phyloP scores from a whole-genome alignment of 2,329 filamentous ascomycete species.

The Aspergillus intermedius region DNA sequence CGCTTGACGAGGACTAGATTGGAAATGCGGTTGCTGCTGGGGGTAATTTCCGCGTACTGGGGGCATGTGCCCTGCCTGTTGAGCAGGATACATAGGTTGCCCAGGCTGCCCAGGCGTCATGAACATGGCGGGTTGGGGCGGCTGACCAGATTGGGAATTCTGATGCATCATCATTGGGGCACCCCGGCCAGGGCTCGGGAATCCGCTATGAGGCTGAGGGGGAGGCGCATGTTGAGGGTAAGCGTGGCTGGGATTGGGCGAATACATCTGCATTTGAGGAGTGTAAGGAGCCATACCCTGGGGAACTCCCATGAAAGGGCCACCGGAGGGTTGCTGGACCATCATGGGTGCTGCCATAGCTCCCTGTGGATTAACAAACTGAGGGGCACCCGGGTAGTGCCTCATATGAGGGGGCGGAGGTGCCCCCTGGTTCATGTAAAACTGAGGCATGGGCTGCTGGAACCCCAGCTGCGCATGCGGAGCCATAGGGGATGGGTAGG shows the following conservation, averaged over 20 bases:
- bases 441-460: conserved; percentile 64
- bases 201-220: conserved; percentile 60
- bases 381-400: conserved; percentile 63
- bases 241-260: conserved; percentile 65
- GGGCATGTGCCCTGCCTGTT: conserved; percentile 62
- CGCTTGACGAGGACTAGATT: conserved; percentile 58
- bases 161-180: conserved; percentile 94
- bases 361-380: conserved; percentile 65
- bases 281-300: conserved; percentile 61
- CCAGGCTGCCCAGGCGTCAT: conserved; percentile 72
- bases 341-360: conserved; percentile 76
- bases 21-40: conserved; percentile 57
- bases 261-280: conserved; percentile 77
- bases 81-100: conserved; percentile 65
- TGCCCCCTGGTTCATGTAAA: conserved; percentile 62
- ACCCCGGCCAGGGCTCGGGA: conserved; percentile 78
- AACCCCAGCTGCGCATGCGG: conserved; percentile 65
- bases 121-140: conserved; percentile 58
- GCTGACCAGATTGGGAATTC: conserved; percentile 84
- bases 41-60: conserved; percentile 55
- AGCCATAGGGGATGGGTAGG: conserved; percentile 62
- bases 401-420: conserved; percentile 67
- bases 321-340: conserved; percentile 65
- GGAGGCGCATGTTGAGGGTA: conserved; percentile 50
- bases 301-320: conserved; percentile 64